These are phyloP conservation scores for Gynochthodes officinalis DNA, from an alignment of 257 asterid species.

Conservation along the genomic window DNA sequence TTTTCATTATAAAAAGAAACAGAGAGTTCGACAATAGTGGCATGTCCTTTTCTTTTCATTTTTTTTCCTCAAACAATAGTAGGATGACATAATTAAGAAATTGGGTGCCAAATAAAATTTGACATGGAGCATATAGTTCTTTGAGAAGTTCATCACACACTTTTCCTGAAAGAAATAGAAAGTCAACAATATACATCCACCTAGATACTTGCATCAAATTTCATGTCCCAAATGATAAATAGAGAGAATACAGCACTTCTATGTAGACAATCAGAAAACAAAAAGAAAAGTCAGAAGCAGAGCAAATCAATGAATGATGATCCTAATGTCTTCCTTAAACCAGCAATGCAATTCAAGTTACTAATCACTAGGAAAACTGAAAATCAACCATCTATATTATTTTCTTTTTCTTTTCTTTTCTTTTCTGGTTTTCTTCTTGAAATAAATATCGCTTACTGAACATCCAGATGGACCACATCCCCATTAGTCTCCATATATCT, in stretches of 20 bases:
- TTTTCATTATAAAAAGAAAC: background rate
- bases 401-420: no score
- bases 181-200: background rate
- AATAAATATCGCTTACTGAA: constrained; percentile 63
- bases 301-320: background rate
- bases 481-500: constrained; percentile 92
- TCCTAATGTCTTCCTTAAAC: background rate
- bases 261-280: background rate
- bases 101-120: background rate
- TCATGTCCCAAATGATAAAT: background rate
- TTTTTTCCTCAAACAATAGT: background rate
- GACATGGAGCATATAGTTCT: background rate
- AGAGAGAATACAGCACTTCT: background rate
- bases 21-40: background rate
- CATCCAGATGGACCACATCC: constrained; percentile 99
- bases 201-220: background rate
- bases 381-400: background rate
- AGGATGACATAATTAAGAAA: background rate
- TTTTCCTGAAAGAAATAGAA: background rate
- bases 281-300: background rate
- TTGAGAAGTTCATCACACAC: background rate
- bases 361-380: background rate
- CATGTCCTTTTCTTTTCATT: background rate
- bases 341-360: background rate
- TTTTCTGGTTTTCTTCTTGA: background rate